Conservation (phyloP, 2,329 filamentous ascomycete species). For the Cryphonectria carpinicola region DNA sequence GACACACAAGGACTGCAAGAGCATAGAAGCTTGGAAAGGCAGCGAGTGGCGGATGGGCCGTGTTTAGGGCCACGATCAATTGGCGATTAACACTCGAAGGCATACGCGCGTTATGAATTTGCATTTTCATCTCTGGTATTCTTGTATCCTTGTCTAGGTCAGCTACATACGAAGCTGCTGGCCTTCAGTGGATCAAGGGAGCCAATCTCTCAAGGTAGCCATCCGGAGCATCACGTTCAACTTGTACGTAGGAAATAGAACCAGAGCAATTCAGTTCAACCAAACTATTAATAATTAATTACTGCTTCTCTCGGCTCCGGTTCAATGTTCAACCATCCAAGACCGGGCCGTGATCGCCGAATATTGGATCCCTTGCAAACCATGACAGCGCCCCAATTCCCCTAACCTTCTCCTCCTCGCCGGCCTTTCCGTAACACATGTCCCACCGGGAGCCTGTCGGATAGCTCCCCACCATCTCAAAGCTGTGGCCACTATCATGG, state of each 20-base stretch:
- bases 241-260: background rate
- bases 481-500: constrained; percentile 43
- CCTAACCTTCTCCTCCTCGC: constrained; percentile 57
- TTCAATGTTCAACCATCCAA: constrained; percentile 18
- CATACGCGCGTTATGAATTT: background rate
- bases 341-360: constrained; percentile 56
- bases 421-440: constrained; percentile 69
- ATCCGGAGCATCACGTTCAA: too few relatives aligned
- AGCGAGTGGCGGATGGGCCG: background rate
- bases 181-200: background rate
- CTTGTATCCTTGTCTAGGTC: background rate
- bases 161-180: background rate
- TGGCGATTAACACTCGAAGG: background rate
- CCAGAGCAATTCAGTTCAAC: background rate
- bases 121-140: background rate
- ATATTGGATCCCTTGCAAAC: constrained; percentile 65
- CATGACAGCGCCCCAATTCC: constrained; percentile 54
- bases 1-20: background rate
- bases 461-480: constrained; percentile 72
- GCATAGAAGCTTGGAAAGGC: background rate
- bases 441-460: constrained; percentile 64
- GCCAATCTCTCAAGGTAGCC: background rate
- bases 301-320: background rate
- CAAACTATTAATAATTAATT: background rate
- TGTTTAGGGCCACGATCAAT: background rate